Base-by-base conservation (phyloP, 306 rosid genomes). In the Trichosanthes truncata region DNA sequence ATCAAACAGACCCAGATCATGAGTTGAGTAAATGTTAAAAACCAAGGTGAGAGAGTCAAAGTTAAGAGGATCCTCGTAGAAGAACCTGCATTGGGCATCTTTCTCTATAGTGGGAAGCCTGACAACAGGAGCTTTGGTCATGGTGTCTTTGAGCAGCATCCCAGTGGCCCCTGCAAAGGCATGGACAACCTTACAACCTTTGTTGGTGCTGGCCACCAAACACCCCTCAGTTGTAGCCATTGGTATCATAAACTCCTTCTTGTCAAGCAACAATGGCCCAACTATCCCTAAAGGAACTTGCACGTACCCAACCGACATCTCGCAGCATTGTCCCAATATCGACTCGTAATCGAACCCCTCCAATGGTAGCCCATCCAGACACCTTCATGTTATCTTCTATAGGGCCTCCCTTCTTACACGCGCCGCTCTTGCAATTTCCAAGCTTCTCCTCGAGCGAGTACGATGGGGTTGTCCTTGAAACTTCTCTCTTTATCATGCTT, bases 151-250 rank as follows among this genome's bases (percentile, higher is more conserved):
- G 9, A 83, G 76, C 26, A 83, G 25, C 17, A 79, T 67, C 41
- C 82, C 62, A 43, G 43, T 5, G 36, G 85, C 82, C 15, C 82
- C 85, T 20, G 77, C 82, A 11, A 82, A 82, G 33, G 52, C 36
- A 48, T 61, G 51, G 55, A 82, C 78, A 12, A 82, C 85, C 67
- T 82, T 82, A 56, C 82, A 82, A 4, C 85, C 85, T 21, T 82
- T 63, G 52, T 82, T 82, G 18, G 85, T 78, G 56, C 85, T 78
- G 51, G 85, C 85, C 40, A 82, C 82, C 38, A 82, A 40, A 38
- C 85, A 82, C 4, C 85, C 85, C 43, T 82, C 85, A 10, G 85
- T 82, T 20, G 85, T 82, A 9, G 85, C 85, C 85, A 82, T 78
- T 21, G 85, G 85, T 6, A 82, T 76, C 36, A 66, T 59, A 57